phyloP scores from a whole-genome alignment of 164 flowering plant species.

The Vitis rotundifolia region DNA sequence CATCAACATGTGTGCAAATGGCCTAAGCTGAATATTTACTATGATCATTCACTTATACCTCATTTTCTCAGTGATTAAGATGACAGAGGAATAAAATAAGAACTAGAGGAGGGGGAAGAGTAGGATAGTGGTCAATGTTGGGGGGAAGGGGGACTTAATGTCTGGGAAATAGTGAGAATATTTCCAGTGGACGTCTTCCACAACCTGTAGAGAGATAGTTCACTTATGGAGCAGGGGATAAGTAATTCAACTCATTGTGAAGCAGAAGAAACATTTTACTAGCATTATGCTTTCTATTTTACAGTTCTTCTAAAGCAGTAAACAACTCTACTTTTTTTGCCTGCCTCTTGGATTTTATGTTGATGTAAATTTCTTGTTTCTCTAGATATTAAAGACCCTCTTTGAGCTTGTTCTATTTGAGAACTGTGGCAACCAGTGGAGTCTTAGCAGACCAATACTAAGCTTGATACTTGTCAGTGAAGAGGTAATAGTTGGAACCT shows the following conservation, averaged over 20 bases:
- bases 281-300: not conserved
- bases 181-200: no score
- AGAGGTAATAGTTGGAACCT: constrained; percentile 38
- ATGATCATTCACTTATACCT: no score
- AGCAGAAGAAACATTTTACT: not conserved
- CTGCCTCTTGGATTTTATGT: not conserved
- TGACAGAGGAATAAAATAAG: no score
- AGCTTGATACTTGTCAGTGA: constrained; percentile 67
- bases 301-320: not conserved
- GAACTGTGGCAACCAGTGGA: constrained; percentile 67
- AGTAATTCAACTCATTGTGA: not conserved
- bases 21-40: no score
- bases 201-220: no score
- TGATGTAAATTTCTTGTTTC: not conserved
- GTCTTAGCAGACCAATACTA: constrained; percentile 71
- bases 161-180: no score
- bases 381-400: constrained; percentile 53
- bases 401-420: constrained; percentile 69
- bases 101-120: no score
- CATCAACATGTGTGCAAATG: no score
- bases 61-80: no score
- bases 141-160: no score
- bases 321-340: not conserved
- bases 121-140: no score
- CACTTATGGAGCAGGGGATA: no score